Base-by-base conservation (phyloP, 140 eudicot genomes). In the Senecio squalidus region DNA sequence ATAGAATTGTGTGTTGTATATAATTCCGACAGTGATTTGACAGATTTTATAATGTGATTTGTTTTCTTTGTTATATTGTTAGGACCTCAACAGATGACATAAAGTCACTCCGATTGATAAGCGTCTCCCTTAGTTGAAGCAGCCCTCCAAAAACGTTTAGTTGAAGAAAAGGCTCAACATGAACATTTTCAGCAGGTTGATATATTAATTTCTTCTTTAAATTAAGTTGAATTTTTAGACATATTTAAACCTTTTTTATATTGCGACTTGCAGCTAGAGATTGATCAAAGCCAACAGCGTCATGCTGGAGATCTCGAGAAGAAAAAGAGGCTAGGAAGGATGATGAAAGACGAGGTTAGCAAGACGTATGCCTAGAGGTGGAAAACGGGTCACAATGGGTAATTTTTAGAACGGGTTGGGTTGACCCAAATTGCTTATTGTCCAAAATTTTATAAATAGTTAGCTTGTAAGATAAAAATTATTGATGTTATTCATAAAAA, bases 31-130 rank as follows among this genome's bases (percentile, higher is more conserved):
- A n/a, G n/a, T n/a, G n/a, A n/a, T n/a, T n/a, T n/a, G n/a, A n/a
- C n/a, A n/a, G n/a, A n/a, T n/a, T n/a, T n/a, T n/a, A n/a, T n/a
- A n/a, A n/a, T n/a, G n/a, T n/a, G n/a, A n/a, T n/a, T n/a, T n/a
- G n/a, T n/a, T n/a, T n/a, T n/a, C n/a, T n/a, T 58, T 40, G 27
- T 47, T 41, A 55, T 69, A 55, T 38, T 14, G 72, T 53, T 76
- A 86, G 95, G 80, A 86, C 95, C 17, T 83, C 70, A 20, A 72
- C 84, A n/a, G 88, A 86, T 15, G 95, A 74, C 48, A 83, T 86
- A 55, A 86, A 83, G 73, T 53, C 85, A 60, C 71, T 83, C 9
- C 58, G 84, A 30, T 69, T 86, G 68, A 86, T 86, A 79, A 64
- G 82, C 83, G 11, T 66, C 92, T 13, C 85, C 92, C 4, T 51